Percentiles rank a stretch among this genome's conserved stretches.
phyloP scores from a whole-genome alignment of 495 filamentous ascomycete genomes.

The Barbatosphaeria neglecta region DNA sequence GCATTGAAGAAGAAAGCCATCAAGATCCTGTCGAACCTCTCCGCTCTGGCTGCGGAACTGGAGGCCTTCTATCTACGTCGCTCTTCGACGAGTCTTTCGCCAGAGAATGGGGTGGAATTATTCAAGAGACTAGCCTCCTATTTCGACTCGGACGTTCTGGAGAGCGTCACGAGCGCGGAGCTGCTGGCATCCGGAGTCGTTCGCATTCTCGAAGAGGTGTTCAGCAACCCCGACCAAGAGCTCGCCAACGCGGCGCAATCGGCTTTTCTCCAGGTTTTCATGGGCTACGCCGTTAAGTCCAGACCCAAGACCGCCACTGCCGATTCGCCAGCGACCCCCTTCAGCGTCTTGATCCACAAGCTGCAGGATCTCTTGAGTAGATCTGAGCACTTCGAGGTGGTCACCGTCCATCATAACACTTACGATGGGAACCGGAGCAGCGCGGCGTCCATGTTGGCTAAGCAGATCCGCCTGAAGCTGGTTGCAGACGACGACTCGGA shows the following conservation, averaged over 20 bases:
- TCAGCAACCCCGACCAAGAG: slow-evolving; percentile 52
- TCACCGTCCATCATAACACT: slow-evolving; percentile 87
- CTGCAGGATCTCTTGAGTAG: slow-evolving; percentile 91
- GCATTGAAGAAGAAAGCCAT: slow-evolving; percentile 65
- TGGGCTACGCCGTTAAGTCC: slow-evolving; percentile 55
- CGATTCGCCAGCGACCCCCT: slow-evolving; percentile 61
- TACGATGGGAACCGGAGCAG: slow-evolving; percentile 88
- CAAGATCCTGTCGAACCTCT: slow-evolving; percentile 62
- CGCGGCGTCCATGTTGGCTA: slow-evolving; percentile 89
- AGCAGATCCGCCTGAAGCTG: slow-evolving; percentile 83
- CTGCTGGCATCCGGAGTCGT: slow-evolving; percentile 84
- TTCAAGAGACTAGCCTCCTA: slow-evolving; percentile 73
- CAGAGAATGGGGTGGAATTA: slow-evolving; percentile 44
- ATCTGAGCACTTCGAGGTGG: slow-evolving; percentile 94
- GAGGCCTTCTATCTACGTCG: slow-evolving; percentile 52
- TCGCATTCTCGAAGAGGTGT: slow-evolving; percentile 66
- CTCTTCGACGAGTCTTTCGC: slow-evolving; percentile 24
- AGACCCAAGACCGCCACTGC: slow-evolving; percentile 51
- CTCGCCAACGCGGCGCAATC: slow-evolving; percentile 55
- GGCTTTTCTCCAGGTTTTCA: slow-evolving; percentile 89
- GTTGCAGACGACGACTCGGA: slow-evolving; percentile 84
- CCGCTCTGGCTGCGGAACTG: slow-evolving; percentile 57
- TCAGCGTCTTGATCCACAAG: slow-evolving; percentile 87
- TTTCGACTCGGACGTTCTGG: slow-evolving; percentile 75
- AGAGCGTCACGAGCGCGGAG: slow-evolving; percentile 96